Evolutionary conservation across 768 basidiomycete genomes (phyloP).

Genomic region (Serendipita indica): DNA sequence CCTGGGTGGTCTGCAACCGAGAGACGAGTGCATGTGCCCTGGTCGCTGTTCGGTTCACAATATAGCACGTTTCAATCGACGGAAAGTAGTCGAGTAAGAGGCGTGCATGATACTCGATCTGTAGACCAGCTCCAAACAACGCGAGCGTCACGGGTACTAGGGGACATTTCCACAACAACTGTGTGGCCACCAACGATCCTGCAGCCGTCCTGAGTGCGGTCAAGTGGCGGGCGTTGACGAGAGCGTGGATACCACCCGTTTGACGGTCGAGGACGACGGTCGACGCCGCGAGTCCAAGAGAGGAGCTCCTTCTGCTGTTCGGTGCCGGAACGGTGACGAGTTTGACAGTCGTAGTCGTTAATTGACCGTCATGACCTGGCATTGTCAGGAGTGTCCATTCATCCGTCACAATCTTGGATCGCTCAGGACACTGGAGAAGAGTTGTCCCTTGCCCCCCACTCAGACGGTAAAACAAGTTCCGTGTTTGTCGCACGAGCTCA

Average conservation of each 20-base stretch:
- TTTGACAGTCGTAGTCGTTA: not conserved
- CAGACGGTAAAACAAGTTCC: no score
- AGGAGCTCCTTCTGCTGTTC: not conserved
- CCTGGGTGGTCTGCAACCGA: not conserved
- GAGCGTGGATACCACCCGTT: conserved; percentile 52
- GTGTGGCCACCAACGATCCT: conserved; percentile 29
- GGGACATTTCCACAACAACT: not conserved
- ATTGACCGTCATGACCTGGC: not conserved
- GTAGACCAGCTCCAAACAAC: conserved; percentile 57
- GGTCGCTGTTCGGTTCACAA: not conserved
- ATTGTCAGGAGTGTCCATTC: not conserved
- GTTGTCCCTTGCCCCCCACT: no score
- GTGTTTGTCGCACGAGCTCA: no score
- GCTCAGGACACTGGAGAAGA: not conserved
- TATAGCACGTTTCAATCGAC: not conserved
- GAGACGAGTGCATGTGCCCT: not conserved
- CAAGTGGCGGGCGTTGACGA: conserved; percentile 62
- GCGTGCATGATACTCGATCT: conserved; percentile 31
- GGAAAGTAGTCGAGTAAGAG: conserved; percentile 21
- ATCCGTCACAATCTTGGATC: not conserved
- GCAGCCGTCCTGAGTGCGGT: conserved; percentile 76
- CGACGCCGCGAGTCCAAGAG: conserved; percentile 53
- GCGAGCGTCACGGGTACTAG: not conserved
- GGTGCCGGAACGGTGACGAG: not conserved
- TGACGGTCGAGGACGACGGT: conserved; percentile 62